Conservation (phyloP, 495 filamentous ascomycete genomes). For the Xeromyces bisporus region DNA sequence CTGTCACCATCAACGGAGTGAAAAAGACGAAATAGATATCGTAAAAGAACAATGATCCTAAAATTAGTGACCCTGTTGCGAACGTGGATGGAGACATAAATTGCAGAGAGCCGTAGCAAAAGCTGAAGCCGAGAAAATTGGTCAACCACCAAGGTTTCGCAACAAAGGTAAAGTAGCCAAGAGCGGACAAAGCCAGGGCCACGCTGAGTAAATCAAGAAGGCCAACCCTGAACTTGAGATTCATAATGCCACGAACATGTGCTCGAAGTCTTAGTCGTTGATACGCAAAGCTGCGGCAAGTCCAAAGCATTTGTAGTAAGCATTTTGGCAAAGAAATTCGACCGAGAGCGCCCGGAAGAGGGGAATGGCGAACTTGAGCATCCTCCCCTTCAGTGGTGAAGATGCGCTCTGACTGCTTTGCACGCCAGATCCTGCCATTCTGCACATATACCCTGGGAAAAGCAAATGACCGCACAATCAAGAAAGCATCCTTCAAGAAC, state of each 20-base stretch:
- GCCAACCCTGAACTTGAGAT: conserved; percentile 29
- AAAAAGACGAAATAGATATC: conserved; percentile 97
- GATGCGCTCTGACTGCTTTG: conserved; percentile 15
- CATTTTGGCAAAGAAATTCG: conserved; percentile 22
- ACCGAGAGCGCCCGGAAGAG: conserved; percentile 34
- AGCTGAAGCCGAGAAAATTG: conserved; percentile 72
- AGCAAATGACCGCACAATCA: conserved; percentile 45
- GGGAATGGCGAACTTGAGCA: conserved; percentile 19
- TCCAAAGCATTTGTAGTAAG: conserved; percentile 27
- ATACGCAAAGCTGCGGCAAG: conserved; percentile 24
- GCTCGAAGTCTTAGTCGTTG: conserved; percentile 31
- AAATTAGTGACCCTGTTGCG: conserved; percentile 58
- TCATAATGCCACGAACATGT: conserved; percentile 26
- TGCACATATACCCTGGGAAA: conserved; percentile 45
- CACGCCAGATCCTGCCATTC: conserved; percentile 20
- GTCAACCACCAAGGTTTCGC: conserved; percentile 64
- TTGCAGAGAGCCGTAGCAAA: conserved; percentile 67
- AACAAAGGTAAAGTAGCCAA: conserved; percentile 53
- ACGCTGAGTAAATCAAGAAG: conserved; percentile 42
- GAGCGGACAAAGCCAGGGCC: conserved; percentile 37
- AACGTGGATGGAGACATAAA: conserved; percentile 87
- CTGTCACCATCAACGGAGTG: conserved; percentile 91
- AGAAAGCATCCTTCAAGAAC: conserved; percentile 49
- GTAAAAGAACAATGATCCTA: conserved; percentile 73
- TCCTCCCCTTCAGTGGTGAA: conserved; percentile 8